Evolutionary conservation across 169 alveolate genomes (phyloP).

Genomic region (Neospora caninum): DNA sequence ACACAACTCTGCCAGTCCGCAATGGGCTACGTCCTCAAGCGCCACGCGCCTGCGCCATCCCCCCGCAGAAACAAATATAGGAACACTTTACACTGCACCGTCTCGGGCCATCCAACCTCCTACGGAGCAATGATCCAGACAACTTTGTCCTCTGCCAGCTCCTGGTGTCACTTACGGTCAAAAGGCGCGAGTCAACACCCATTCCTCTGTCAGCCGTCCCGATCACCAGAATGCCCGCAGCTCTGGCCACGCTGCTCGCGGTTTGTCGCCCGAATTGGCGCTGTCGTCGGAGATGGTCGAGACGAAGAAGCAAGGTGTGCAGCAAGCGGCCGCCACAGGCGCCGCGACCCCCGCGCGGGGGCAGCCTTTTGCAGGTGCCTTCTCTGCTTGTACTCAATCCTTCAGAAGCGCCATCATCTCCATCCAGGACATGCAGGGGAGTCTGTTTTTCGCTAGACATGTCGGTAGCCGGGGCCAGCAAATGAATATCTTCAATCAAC

Average conservation of each 20-base stretch:
- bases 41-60: no score
- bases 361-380: not conserved
- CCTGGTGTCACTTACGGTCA: not conserved
- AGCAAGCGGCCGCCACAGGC: slow-evolving; percentile 34
- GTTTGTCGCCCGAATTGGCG: not conserved
- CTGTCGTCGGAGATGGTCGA: not conserved
- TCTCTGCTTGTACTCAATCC: not conserved
- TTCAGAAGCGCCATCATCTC: not conserved
- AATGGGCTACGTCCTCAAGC: no score
- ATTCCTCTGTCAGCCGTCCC: not conserved
- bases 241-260: not conserved
- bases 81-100: no score
- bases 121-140: no score
- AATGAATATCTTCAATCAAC: slow-evolving; percentile 3
- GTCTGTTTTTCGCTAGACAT: not conserved
- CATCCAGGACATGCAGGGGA: not conserved
- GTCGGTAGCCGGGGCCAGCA: slow-evolving; percentile 18
- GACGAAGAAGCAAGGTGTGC: slow-evolving; percentile 13
- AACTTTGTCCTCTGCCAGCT: no score
- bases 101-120: no score
- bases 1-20: no score
- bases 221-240: slow-evolving; percentile 4
- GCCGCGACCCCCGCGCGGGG: not conserved
- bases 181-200: slow-evolving; percentile 1
- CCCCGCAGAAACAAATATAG: no score